Conservation (phyloP, 2,329 filamentous ascomycete species). For the Periglandula ipomoeae region DNA sequence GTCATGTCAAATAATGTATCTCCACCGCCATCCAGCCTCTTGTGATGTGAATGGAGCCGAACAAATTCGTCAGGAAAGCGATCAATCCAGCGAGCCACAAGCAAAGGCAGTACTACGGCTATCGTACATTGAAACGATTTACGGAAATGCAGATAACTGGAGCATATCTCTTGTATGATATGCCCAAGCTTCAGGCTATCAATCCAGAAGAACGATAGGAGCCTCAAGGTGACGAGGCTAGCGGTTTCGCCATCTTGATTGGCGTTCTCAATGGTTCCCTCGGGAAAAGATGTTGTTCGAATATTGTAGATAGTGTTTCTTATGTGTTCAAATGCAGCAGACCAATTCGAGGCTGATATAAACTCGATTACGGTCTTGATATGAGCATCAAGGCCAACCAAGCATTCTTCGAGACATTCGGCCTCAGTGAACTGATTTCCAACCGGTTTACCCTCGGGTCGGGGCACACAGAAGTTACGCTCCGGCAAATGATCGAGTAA, state of each 20-base stretch:
- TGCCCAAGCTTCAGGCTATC: constrained; percentile 52
- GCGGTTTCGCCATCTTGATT: constrained; percentile 42
- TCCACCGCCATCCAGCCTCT: constrained; percentile 53
- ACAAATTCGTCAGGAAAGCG: constrained; percentile 57
- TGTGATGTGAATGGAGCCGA: constrained; percentile 49
- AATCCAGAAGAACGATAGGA: constrained; percentile 56
- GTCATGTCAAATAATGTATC: constrained; percentile 64
- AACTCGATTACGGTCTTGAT: constrained; percentile 53
- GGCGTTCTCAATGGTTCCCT: constrained; percentile 24
- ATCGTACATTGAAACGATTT: constrained; percentile 55
- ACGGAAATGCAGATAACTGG: constrained; percentile 57
- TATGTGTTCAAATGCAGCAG: constrained; percentile 48
- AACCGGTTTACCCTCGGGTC: constrained; percentile 12
- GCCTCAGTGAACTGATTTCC: constrained; percentile 13
- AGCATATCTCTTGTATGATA: constrained; percentile 57
- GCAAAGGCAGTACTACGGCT: constrained; percentile 50
- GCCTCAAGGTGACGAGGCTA: constrained; percentile 45
- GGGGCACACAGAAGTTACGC: constrained; percentile 26
- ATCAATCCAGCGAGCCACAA: constrained; percentile 59
- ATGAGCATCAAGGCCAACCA: constrained; percentile 41
- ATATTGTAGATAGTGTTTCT: constrained; percentile 42
- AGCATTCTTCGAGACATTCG: constrained; percentile 23
- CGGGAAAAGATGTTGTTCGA: constrained; percentile 32
- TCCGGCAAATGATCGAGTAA: constrained; percentile 44
- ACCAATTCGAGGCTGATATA: constrained; percentile 56